Evolutionary conservation across 306 rosid species (phyloP), one percentile per base, ranked within the genome.

Genomic region (Quillaja saponaria): DNA sequence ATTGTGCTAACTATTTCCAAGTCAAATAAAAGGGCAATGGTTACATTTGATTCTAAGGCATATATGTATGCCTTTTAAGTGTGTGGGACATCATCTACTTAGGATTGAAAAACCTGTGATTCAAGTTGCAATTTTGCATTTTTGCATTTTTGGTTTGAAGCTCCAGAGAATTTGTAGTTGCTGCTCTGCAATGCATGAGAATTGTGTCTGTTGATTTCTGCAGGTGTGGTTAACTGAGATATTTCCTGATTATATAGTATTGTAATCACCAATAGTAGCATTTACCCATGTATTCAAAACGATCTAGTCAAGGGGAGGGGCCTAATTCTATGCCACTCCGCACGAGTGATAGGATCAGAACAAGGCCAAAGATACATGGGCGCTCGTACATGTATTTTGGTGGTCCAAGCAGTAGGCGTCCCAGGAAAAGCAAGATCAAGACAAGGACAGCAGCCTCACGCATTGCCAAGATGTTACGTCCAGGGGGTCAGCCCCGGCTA

Each of bases 361-460:
- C 82, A 10, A 77, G 92, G 71, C 90, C 88, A 2, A 78, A 58
- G 35, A 10, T 50, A 10, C 85, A 73, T 77, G 82, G 83, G 28
- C 82, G 92, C 2, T 55, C 84, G 0, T 84, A 49, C 75, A 49
- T 74, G 34, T 85, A 69, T 78, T 81, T 73, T 61, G 61, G 61
- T n/a, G n/a, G n/a, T 49, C 81, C 38, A 74, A 68, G n/a, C 51
- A 51, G 58, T 61, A 76, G 68, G 63, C 89, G 72, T 44, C 34
- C 69, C 14, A 67, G 76, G 66, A 83, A 85, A 74, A 54, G 49
- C 73, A 85, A 83, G 85, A 76, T 48, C 70, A 88, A 84, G 75
- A 78, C 69, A 58, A 73, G 95, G 82, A 83, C 88, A 14, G 90
- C 96, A 11, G 97, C 96, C 56, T 79, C 89, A 8, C 85, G 74